Evolutionary conservation across 352 stramenopile genomes (phyloP).

Genomic region (Phytophthora citricola): DNA sequence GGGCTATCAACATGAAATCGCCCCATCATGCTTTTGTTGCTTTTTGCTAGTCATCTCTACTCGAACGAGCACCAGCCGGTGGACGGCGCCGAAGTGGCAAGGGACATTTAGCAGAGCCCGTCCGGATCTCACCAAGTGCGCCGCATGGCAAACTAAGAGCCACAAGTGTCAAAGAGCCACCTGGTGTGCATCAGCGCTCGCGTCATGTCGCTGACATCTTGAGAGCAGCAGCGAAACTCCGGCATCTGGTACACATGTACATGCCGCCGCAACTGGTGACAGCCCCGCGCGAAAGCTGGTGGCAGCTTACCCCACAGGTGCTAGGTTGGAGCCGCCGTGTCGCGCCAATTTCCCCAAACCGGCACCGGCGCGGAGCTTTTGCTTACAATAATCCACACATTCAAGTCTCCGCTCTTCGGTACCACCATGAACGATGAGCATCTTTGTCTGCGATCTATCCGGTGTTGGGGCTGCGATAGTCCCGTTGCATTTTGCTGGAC

Average conservation of each 20-base stretch:
- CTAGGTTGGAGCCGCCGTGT: constrained; percentile 24
- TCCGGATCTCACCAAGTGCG: constrained; percentile 28
- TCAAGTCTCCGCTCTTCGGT: not conserved
- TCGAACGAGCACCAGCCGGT: constrained; percentile 17
- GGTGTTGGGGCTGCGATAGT: constrained; percentile 30
- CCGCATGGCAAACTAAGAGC: constrained; percentile 28
- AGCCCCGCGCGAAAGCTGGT: not conserved
- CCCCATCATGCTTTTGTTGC: constrained; percentile 7
- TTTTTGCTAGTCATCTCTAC: constrained; percentile 38
- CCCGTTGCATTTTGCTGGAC: constrained; percentile 8
- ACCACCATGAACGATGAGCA: constrained; percentile 2
- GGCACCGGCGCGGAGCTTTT: not conserved
- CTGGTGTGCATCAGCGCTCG: constrained; percentile 33
- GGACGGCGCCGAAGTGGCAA: constrained; percentile 36
- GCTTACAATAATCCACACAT: constrained; percentile 18
- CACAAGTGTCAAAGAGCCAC: constrained; percentile 35
- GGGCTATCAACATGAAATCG: constrained; percentile 22
- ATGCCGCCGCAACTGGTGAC: constrained; percentile 19
- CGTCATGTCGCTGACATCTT: constrained; percentile 44
- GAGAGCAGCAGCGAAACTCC: constrained; percentile 26
- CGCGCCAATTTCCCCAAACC: constrained; percentile 19
- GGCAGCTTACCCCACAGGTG: constrained; percentile 12
- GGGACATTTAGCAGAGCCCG: constrained; percentile 41
- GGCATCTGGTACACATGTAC: constrained; percentile 14
- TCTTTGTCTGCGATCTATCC: constrained; percentile 38